phyloP scores from a whole-genome alignment of 257 asterid genomes.

The Cinchona pubescens region DNA sequence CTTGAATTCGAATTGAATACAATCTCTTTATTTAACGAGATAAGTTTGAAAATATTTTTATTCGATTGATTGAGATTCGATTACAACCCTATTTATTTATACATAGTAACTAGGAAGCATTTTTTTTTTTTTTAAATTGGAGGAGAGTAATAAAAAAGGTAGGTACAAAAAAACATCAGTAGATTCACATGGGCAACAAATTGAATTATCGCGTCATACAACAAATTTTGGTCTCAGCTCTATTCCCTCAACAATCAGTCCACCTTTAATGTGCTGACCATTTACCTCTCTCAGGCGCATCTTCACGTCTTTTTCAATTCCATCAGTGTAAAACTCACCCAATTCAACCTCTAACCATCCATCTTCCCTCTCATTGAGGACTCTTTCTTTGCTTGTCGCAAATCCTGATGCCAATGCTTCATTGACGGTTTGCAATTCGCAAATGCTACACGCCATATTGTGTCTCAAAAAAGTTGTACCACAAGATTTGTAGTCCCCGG shows the following conservation, averaged over 20 bases:
- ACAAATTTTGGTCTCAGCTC: conserved; percentile 71
- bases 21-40: too few species aligned
- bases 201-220: too few species aligned
- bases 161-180: too few species aligned
- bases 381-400: conserved; percentile 12
- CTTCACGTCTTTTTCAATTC: conserved; percentile 41
- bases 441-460: conserved; percentile 2
- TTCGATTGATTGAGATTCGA: too few species aligned
- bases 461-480: conserved; percentile 25
- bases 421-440: not conserved
- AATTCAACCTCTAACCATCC: conserved; percentile 74
- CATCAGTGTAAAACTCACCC: conserved; percentile 59
- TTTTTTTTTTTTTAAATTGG: too few species aligned
- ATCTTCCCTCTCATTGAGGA: conserved; percentile 43
- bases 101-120: too few species aligned
- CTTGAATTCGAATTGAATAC: too few species aligned
- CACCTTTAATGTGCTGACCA: conserved; percentile 70
- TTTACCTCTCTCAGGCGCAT: conserved; percentile 57
- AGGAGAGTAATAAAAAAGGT: too few species aligned
- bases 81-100: too few species aligned
- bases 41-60: too few species aligned
- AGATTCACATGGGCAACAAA: too few species aligned
- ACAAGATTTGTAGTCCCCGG: conserved; percentile 24
- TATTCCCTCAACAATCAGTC: conserved; percentile 70
- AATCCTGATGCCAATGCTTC: conserved; percentile 13